Evolutionary conservation across 441 rosid genomes (phyloP).

Genomic region (Erysimum pusillum): DNA sequence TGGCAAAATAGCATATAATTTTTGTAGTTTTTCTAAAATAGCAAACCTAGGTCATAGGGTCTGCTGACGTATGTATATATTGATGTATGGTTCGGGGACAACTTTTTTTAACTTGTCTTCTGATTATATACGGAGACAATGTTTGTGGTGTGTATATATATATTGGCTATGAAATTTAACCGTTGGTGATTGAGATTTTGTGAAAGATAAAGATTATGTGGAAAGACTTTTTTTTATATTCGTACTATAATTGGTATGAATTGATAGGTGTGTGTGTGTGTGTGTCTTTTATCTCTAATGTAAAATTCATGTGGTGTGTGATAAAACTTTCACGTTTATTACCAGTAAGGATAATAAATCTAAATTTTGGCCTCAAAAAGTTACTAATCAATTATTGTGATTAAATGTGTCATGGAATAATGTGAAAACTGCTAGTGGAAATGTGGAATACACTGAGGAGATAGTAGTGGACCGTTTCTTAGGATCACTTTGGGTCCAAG

Average conservation of each 20-base stretch:
- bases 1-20: not conserved
- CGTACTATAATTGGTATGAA: constrained; percentile 16
- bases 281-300: not conserved
- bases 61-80: not conserved
- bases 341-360: constrained; percentile 2
- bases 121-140: not conserved
- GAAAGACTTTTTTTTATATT: not conserved
- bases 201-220: not conserved
- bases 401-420: not conserved
- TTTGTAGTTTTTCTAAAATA: not conserved
- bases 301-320: constrained; percentile 7
- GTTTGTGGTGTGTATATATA: not conserved
- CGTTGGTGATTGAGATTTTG: too few species aligned
- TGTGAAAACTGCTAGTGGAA: not conserved
- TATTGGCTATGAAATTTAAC: not conserved
- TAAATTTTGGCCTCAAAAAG: too few species aligned
- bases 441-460: constrained; percentile 1
- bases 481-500: not conserved
- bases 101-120: too few species aligned
- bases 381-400: not conserved
- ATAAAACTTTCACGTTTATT: constrained; percentile 1
- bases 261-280: not conserved
- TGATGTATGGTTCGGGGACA: not conserved
- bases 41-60: not conserved
- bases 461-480: constrained; percentile 8